Evolutionary conservation across 495 filamentous ascomycete species (phyloP).

Genomic region (Hyaloscypha finlandica): DNA sequence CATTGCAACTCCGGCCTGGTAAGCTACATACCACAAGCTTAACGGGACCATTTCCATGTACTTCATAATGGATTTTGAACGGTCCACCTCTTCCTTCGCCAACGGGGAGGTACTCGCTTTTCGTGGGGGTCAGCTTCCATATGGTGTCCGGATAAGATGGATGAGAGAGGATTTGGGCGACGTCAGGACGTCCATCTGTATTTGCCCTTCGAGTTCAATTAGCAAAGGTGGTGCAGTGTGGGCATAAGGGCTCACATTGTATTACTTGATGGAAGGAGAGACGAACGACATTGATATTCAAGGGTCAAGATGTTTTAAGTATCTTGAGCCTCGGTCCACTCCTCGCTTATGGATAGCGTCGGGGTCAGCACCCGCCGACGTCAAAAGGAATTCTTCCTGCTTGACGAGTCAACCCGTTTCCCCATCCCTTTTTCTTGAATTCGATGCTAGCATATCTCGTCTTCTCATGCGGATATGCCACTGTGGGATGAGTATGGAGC

Average conservation of each 20-base stretch:
- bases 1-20: conserved; percentile 14
- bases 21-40: conserved; percentile 67
- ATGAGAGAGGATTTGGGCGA: conserved; percentile 33
- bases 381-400: not conserved
- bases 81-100: conserved; percentile 67
- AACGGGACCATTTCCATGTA: conserved; percentile 72
- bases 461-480: no score
- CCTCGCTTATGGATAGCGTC: not conserved
- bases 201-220: conserved; percentile 1
- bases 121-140: conserved; percentile 64
- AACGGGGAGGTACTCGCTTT: conserved; percentile 58
- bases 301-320: not conserved
- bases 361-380: not conserved
- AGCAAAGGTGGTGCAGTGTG: not conserved
- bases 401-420: no score
- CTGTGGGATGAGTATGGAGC: no score
- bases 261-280: not conserved
- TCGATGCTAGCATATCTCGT: no score
- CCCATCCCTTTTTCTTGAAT: no score
- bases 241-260: conserved; percentile 1
- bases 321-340: not conserved
- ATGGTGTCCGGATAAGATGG: conserved; percentile 50
- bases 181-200: conserved; percentile 16
- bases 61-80: conserved; percentile 70
- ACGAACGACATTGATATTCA: not conserved